A percentile compares a stretch with the other conserved stretches of the same genome.
Evolutionary conservation across 371 early-diverging fungal species (phyloP).

Genomic region (Neoconidiobolus thromboides): DNA sequence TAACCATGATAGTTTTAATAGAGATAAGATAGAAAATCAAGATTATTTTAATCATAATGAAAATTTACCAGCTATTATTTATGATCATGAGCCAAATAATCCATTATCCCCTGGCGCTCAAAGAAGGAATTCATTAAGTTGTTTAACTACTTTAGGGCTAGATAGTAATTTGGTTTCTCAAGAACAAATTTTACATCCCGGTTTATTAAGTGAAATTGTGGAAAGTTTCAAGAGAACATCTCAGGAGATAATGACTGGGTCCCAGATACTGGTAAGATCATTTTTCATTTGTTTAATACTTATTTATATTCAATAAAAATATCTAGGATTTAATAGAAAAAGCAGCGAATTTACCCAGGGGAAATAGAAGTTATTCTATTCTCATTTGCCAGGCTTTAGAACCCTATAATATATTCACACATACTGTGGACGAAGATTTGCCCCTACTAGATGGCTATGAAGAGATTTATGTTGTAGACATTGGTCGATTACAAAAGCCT

Average conservation of each 20-base stretch:
- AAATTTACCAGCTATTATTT: too few relatives aligned
- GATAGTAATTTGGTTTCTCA: not conserved
- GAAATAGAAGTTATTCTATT: not conserved
- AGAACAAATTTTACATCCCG: not conserved
- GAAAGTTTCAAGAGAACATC: not conserved
- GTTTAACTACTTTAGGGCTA: not conserved
- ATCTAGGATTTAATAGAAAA: not conserved
- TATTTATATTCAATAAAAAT: not conserved
- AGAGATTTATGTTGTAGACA: constrained; percentile 1
- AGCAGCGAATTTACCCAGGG: not conserved
- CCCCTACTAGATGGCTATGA: constrained; percentile 5
- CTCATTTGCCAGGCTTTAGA: not conserved
- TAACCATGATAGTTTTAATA: too few relatives aligned
- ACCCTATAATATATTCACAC: not conserved
- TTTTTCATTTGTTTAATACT: too few relatives aligned
- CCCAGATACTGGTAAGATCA: constrained; percentile 1
- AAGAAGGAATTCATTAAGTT: not conserved
- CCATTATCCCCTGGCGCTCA: not conserved
- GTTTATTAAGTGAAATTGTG: not conserved
- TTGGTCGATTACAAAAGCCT: not conserved
- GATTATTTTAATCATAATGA: too few relatives aligned
- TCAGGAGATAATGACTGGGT: constrained; percentile 4
- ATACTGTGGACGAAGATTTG: not conserved
- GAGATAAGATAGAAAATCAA: too few relatives aligned
- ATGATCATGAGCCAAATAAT: too few relatives aligned